These are phyloP conservation scores for Daldinia sp. DNA, from an alignment of 2,329 filamentous ascomycete genomes.

Conservation along the genomic window DNA sequence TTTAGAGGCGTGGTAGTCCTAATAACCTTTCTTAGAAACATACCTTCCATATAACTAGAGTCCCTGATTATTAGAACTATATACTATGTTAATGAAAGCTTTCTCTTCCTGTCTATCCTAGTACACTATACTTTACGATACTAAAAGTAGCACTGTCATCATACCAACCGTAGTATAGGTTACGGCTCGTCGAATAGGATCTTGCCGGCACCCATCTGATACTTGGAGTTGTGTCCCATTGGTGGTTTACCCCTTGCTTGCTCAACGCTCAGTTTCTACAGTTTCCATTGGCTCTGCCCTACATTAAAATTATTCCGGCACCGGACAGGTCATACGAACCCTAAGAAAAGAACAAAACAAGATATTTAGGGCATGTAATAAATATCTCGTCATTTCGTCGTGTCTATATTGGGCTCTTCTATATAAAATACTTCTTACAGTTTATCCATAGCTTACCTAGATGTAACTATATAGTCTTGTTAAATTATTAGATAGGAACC, in stretches of 20 bases:
- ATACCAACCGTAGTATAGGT: background rate
- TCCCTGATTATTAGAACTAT: no score
- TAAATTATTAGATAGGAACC: background rate
- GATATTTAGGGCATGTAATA: constrained; percentile 7
- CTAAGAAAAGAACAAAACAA: background rate
- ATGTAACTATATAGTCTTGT: background rate
- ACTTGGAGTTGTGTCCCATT: constrained; percentile 17
- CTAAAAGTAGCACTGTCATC: constrained; percentile 1
- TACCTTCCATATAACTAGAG: no score
- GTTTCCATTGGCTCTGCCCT: constrained; percentile 24
- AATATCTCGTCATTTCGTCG: background rate
- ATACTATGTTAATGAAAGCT: no score
- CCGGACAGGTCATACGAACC: constrained; percentile 7
- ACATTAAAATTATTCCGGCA: constrained; percentile 21
- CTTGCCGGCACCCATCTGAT: constrained; percentile 14
- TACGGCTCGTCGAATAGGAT: background rate
- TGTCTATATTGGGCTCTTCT: background rate
- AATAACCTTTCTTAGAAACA: no score
- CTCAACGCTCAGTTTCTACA: constrained; percentile 5
- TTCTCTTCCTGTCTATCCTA: no score
- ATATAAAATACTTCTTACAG: background rate
- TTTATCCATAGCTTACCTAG: background rate
- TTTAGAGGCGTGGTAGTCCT: background rate
- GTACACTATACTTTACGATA: no score
- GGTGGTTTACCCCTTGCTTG: constrained; percentile 11